These are phyloP conservation scores for Colletotrichum orchidophilum DNA, from an alignment of 2,329 filamentous ascomycete species.

Conservation along the genomic window DNA sequence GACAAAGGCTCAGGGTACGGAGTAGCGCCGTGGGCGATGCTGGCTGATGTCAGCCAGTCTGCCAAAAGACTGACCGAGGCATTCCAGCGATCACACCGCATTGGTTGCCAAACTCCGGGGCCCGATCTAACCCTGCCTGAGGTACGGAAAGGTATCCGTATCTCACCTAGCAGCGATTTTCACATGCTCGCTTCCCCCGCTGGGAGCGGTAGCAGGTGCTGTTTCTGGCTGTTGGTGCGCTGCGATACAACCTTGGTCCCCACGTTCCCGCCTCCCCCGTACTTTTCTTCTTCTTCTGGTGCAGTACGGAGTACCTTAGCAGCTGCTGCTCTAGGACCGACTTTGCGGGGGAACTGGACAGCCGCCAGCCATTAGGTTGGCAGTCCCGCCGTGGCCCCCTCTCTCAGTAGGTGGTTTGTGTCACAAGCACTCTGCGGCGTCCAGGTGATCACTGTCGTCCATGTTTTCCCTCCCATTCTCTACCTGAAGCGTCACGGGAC, in stretches of 20 bases:
- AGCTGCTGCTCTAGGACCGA: not conserved
- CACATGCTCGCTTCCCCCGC: conserved; percentile 21
- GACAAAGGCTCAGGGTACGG: conserved; percentile 4
- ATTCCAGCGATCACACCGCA: conserved; percentile 26
- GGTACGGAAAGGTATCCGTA: not conserved
- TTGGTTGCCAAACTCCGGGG: conserved; percentile 26
- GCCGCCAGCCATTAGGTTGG: conserved; percentile 1
- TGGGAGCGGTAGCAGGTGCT: not conserved
- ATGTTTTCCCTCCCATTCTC: not conserved
- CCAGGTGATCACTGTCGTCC: conserved; percentile 19
- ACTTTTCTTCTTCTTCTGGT: not conserved
- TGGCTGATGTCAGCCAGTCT: conserved; percentile 31
- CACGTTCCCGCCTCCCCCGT: conserved; percentile 29
- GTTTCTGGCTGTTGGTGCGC: conserved; percentile 2
- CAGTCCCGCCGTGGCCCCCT: not conserved
- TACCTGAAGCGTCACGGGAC: not conserved
- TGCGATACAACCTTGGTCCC: conserved; percentile 4
- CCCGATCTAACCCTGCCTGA: not conserved
- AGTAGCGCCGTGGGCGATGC: too few relatives aligned
- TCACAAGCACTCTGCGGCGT: conserved; percentile 21
- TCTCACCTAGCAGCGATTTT: conserved; percentile 10
- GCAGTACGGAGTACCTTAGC: not conserved
- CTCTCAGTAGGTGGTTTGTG: conserved; percentile 12
- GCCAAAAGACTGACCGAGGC: conserved; percentile 24
- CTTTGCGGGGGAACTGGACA: conserved; percentile 25